phyloP scores from a whole-genome alignment of 331 rosid genomes.

The Rosa hybrid region DNA sequence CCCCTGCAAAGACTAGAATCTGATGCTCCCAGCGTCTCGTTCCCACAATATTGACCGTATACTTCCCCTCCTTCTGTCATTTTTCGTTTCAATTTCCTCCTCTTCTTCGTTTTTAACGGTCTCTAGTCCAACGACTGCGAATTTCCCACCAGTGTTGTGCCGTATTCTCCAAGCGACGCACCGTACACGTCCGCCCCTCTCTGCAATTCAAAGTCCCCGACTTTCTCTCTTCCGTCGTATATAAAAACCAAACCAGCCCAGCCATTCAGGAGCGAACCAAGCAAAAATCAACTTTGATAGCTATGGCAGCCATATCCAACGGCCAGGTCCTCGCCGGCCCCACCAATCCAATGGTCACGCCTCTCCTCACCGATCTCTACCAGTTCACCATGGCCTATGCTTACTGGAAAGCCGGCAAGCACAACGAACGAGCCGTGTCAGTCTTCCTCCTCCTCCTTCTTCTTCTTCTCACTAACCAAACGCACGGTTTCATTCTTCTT shows the following conservation, averaged over 20 bases:
- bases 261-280: background rate
- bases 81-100: background rate
- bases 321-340: constrained; percentile 59
- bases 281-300: background rate
- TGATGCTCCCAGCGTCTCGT: too few relatives aligned
- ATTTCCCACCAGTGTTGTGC: background rate
- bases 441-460: constrained; percentile 29
- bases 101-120: background rate
- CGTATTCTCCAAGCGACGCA: constrained; percentile 1
- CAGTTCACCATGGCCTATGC: constrained; percentile 99
- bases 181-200: background rate
- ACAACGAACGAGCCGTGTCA: constrained; percentile 87
- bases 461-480: constrained; percentile 4
- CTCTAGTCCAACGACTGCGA: background rate
- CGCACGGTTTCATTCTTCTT: constrained; percentile 4
- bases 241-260: background rate
- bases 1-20: too few relatives aligned
- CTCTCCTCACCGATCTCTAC: constrained; percentile 88
- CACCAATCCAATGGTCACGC: constrained; percentile 92
- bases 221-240: too few relatives aligned
- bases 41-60: too few relatives aligned
- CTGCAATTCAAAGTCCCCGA: too few relatives aligned
- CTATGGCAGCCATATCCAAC: constrained; percentile 55
- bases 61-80: background rate
- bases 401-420: constrained; percentile 97